Conservation (phyloP, 495 filamentous ascomycete species). For the Talaromyces adpressus region DNA sequence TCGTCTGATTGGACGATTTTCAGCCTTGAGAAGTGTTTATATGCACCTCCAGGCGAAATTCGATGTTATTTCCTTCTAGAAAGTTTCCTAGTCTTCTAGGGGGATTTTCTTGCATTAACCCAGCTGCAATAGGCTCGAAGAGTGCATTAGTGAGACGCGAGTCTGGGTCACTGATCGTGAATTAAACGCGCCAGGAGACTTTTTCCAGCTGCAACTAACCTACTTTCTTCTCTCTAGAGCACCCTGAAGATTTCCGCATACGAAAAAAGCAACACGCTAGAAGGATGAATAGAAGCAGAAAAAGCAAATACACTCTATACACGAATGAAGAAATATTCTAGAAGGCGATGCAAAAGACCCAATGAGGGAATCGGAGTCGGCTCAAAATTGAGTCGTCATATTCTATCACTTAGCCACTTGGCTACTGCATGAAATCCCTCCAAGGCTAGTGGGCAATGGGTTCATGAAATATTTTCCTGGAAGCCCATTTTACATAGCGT, state of each 20-base stretch:
- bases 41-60: background rate
- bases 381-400: background rate
- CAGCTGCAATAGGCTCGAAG: background rate
- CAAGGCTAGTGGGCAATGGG: background rate
- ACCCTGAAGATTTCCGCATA: background rate
- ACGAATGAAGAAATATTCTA: background rate
- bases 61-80: background rate
- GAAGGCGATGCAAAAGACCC: slow-evolving; percentile 1
- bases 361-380: background rate
- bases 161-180: background rate
- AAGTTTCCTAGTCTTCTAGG: background rate
- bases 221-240: background rate
- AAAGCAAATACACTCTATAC: background rate
- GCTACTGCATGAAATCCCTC: background rate
- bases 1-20: background rate
- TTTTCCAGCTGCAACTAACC: background rate
- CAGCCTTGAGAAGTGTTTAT: background rate
- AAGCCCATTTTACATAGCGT: background rate
- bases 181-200: background rate
- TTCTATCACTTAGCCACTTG: background rate
- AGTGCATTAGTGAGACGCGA: background rate
- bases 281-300: background rate
- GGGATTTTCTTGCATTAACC: background rate
- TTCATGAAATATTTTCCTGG: background rate
- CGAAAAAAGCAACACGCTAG: background rate